Evolutionary conservation across 257 asterid genomes (phyloP).

Genomic region (Striga asiatica): DNA sequence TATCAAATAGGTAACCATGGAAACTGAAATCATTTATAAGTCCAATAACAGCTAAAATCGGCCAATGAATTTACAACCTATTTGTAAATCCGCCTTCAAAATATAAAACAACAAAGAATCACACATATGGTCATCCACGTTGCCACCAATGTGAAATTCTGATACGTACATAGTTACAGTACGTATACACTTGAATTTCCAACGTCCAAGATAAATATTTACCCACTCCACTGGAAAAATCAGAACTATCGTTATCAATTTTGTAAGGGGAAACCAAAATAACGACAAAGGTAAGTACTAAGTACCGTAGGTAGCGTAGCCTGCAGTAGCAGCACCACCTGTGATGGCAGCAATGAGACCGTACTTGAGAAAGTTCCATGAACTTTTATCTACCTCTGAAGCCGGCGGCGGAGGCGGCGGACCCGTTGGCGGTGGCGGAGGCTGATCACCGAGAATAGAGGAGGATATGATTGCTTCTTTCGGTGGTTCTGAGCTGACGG

Average conservation of each 20-base stretch:
- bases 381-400: conserved; percentile 31
- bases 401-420: conserved; percentile 27
- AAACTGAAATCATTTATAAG: too few species aligned
- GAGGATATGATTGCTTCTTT: conserved; percentile 38
- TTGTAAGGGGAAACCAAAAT: neutral
- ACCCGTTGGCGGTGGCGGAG: conserved; percentile 27
- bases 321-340: conserved; percentile 53
- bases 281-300: neutral
- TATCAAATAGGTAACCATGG: too few species aligned
- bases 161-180: neutral
- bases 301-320: conserved; percentile 62
- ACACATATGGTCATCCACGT: neutral
- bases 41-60: conserved; percentile 5
- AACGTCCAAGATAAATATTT: neutral
- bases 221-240: neutral
- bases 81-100: neutral
- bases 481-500: conserved; percentile 27
- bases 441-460: conserved; percentile 38
- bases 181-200: neutral
- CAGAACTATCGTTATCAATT: neutral
- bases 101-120: neutral
- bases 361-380: conserved; percentile 51
- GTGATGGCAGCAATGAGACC: conserved; percentile 42
- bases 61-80: too few species aligned
- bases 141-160: neutral